phyloP scores from a whole-genome alignment of 169 alveolate genomes.

The Cryptosporidium ubiquitum region DNA sequence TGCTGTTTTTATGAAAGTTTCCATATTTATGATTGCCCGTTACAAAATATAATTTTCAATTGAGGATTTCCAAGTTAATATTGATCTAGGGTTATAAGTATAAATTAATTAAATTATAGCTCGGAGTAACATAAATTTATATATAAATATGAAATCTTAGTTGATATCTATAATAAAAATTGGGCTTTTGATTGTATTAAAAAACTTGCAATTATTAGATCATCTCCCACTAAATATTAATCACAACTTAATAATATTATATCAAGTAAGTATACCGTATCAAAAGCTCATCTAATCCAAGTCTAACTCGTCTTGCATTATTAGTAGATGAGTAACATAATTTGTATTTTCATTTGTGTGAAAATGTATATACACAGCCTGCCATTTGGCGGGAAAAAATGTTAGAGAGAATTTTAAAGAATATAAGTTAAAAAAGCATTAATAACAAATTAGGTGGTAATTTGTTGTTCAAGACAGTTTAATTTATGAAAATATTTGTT shows the following conservation, averaged over 20 bases:
- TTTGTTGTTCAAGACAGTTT: background rate
- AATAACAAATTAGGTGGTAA: too few relatives aligned
- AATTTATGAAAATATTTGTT: background rate
- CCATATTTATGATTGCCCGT: background rate
- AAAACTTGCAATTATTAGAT: background rate
- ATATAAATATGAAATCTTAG: too few relatives aligned
- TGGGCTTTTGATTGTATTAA: background rate
- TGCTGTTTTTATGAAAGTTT: too few relatives aligned
- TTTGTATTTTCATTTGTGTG: background rate
- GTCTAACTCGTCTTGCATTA: background rate
- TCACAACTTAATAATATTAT: background rate
- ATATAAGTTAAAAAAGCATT: too few relatives aligned
- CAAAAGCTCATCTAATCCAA: background rate
- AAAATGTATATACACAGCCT: background rate
- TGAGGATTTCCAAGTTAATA: background rate
- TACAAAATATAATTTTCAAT: too few relatives aligned
- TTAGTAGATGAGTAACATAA: background rate
- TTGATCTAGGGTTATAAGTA: too few relatives aligned
- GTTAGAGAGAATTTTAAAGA: too few relatives aligned
- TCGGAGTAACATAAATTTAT: too few relatives aligned
- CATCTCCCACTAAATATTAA: background rate
- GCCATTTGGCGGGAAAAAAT: slow-evolving; percentile 3
- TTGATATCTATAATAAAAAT: background rate
- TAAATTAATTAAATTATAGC: background rate
- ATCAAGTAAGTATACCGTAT: background rate